Base-by-base conservation (phyloP, 2,329 filamentous ascomycete species). In the Epichloe sibirici region DNA sequence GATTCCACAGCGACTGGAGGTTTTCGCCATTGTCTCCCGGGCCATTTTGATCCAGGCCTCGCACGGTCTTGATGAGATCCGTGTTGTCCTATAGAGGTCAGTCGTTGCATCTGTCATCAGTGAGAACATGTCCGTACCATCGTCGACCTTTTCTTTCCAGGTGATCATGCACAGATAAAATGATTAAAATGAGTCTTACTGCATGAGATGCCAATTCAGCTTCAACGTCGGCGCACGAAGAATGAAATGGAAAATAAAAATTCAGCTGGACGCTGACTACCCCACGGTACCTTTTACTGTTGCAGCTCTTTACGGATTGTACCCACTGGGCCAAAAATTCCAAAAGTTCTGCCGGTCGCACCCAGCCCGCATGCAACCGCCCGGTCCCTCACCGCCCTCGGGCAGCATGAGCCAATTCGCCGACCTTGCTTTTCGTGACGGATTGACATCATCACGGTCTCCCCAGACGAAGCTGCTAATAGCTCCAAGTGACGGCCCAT, bases 31-130 rank as follows among this genome's bases (percentile, higher is more conserved):
- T 55, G 61, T 64, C 52, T 65, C 71, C 71, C 15, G 71, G 66
- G 39, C 68, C 71, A 54, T 68, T 72, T 54, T 80, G 75, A 56
- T 82, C 78, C 48, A 82, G 73, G n/a, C 74, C 69, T 64, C 76
- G 71, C 34, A 77, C 74, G 52, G 71, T 71, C 63, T 72, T 74
- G 60, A 80, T 71, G 56, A 81, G 72, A 60, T 71, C 61, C 53
- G 59, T 58, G 55, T 62, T 62, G 51, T 62, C 58, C 66, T 70
- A 45, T 48, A 49, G 3, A 48, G 5, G 45, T 53, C 21, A 53
- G 39, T 38, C 37, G 2, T 35, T 21, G 12, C 21, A 21, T 44
- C 2, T 34, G 44, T 31, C 48, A 37, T 23, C 15, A 7, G 7
- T n/a, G 23, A 39, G 12, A 15, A 35, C 31, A 3, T 37, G 11